phyloP scores from a whole-genome alignment of 345 rosid species.

The Cardamine occulta region DNA sequence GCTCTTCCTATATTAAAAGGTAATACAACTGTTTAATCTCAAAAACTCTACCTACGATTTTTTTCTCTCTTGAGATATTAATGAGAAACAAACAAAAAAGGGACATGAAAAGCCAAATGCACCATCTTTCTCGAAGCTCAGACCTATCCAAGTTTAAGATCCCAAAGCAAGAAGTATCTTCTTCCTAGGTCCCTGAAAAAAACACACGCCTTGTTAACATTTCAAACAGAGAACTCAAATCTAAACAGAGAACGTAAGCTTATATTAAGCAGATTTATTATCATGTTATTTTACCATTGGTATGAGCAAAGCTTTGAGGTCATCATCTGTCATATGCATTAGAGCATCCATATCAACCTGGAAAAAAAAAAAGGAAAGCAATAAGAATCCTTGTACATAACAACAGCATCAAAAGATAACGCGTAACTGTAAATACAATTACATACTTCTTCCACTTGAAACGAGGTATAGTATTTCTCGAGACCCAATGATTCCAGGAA shows the following conservation, averaged over 20 bases:
- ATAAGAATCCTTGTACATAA: background rate
- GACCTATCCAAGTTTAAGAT: slow-evolving; percentile 50
- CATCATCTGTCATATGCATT: slow-evolving; percentile 91
- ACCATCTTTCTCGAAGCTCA: slow-evolving; percentile 9
- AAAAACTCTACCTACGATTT: slow-evolving; percentile 17
- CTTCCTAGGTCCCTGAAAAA: slow-evolving; percentile 89
- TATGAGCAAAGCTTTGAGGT: slow-evolving; percentile 89
- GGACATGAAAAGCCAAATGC: background rate
- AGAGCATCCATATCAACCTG: slow-evolving; percentile 98
- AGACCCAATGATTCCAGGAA: slow-evolving; percentile 83
- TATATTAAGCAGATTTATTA: background rate
- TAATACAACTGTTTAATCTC: slow-evolving; percentile 21
- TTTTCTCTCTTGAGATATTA: slow-evolving; percentile 16
- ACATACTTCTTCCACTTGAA: slow-evolving; percentile 92
- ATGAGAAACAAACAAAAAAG: slow-evolving; percentile 6
- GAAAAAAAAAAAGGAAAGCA: slow-evolving; percentile 31
- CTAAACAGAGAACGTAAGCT: too few species aligned
- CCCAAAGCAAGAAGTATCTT: slow-evolving; percentile 84
- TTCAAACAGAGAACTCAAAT: background rate
- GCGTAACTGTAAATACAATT: slow-evolving; percentile 8
- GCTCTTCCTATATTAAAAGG: background rate
- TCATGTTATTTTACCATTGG: slow-evolving; percentile 71
- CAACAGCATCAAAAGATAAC: slow-evolving; percentile 1
- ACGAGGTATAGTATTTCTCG: slow-evolving; percentile 76
- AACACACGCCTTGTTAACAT: slow-evolving; percentile 13